Base-by-base conservation (phyloP, 83 land plant genomes). In the Picea engelmannii region DNA sequence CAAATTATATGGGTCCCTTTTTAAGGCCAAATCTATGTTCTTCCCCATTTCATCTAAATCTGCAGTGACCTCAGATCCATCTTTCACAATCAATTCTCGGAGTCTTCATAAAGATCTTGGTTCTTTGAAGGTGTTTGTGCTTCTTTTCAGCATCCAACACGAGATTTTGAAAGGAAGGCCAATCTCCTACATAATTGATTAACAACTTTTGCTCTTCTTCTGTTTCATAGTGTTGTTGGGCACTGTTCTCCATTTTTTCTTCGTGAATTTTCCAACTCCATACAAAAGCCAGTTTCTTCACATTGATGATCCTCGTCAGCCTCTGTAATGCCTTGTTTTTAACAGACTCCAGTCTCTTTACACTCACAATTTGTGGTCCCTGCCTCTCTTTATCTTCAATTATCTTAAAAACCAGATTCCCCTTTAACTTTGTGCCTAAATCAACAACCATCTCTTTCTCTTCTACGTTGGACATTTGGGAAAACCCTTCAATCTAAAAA, bases 11-110 rank as follows among this genome's bases (percentile, higher is more conserved):
- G 47, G 55, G 55, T 73, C 15, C 20, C 52, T 23, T 73, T 73
- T 73, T 42, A 21, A 8, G 76, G 76, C 76, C 58, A 7, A 1
- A 23, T 73, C 76, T 49, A 73, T 44, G 21, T 21, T 52, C 25
- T n/a, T 73, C 76, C 76, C n/a, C 24, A 44, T 73, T 3, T 73
- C 76, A 73, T 73, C 49, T 73, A 73, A 73, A 73, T 73, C 76
- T 42, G n/a, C 76, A 73, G 52, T 10, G 52, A 10, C 52, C 52
- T 47, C 52, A 2, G 52, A 10, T 47, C 52, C 10, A 47, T 9
- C 52, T 52, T 52, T 52, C 13, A 52, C 15, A 52, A 11, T 52
- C 58, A 52, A 10, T 52, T 12, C 11, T 52, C 12, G 58, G 58
- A 52, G 58, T 52, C 58, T 52, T 52, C 58, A 52, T 11, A 52